phyloP scores from a whole-genome alignment of 177 flowering plant genomes.

The Vitis hybrid region DNA sequence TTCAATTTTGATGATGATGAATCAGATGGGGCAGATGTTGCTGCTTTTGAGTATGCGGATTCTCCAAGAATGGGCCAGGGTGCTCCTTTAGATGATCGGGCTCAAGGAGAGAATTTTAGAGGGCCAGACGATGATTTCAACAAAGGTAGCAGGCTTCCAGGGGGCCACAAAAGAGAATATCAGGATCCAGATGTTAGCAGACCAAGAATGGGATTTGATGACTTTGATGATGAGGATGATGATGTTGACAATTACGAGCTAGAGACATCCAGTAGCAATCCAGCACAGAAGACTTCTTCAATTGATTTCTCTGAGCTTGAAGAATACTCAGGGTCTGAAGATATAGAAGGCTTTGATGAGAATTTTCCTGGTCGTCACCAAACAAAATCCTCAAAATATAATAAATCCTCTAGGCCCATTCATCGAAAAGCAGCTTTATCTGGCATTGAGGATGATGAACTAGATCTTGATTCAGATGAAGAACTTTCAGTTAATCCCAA shows the following conservation, averaged over 20 bases:
- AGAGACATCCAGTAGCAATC: slow-evolving; percentile 37
- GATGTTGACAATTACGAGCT: slow-evolving; percentile 87
- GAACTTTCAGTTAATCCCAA: slow-evolving; percentile 56
- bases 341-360: slow-evolving; percentile 24
- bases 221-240: slow-evolving; percentile 90
- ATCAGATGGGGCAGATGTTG: slow-evolving; percentile 99
- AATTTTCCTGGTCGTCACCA: slow-evolving; percentile 11
- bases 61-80: slow-evolving; percentile 45
- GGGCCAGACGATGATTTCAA: slow-evolving; percentile 32
- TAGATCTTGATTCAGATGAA: slow-evolving; percentile 57
- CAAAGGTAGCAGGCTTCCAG: slow-evolving; percentile 21
- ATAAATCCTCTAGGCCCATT: slow-evolving; percentile 25
- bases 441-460: slow-evolving; percentile 42
- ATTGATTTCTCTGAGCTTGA: slow-evolving; percentile 44
- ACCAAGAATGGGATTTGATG: slow-evolving; percentile 70
- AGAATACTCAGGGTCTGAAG: slow-evolving; percentile 52
- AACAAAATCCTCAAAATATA: slow-evolving; percentile 15
- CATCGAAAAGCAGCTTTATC: slow-evolving; percentile 30
- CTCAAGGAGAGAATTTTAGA: slow-evolving; percentile 25
- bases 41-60: slow-evolving; percentile 97
- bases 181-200: slow-evolving; percentile 27
- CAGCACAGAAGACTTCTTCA: slow-evolving; percentile 29
- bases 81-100: slow-evolving; percentile 27
- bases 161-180: slow-evolving; percentile 27
- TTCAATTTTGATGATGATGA: slow-evolving; percentile 95